A percentile compares a stretch with the other conserved stretches of the same genome.
phyloP scores from a whole-genome alignment of 169 alveolate genomes.

The Cystoisospora suis region DNA sequence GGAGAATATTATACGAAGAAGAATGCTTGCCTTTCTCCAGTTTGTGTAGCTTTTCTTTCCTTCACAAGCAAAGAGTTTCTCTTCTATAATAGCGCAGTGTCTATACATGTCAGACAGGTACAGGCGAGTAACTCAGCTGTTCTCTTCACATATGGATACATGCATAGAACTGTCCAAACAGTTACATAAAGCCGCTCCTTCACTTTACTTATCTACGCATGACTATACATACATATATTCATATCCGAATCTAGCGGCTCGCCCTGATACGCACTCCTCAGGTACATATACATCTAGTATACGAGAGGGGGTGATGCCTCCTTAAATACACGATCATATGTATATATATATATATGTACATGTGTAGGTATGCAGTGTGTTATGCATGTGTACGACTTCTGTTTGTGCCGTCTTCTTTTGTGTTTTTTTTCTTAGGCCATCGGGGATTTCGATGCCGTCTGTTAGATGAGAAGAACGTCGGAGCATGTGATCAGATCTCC shows the following conservation, averaged over 20 bases:
- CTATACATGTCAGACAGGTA: no score
- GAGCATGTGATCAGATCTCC: not conserved
- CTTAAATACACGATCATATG: not conserved
- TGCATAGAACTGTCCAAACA: not conserved
- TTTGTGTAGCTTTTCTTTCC: no score
- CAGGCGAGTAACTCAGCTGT: no score
- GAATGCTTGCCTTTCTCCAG: no score
- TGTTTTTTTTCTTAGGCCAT: not conserved
- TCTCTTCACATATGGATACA: no score
- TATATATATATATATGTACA: not conserved
- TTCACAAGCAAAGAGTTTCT: not conserved
- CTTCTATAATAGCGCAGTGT: not conserved
- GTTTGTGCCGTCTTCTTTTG: not conserved
- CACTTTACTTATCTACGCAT: not conserved
- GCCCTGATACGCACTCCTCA: no score
- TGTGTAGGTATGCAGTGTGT: not conserved
- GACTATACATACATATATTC: not conserved
- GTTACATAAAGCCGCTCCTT: not conserved
- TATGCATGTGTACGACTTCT: no score
- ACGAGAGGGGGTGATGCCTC: not conserved
- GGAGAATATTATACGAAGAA: no score
- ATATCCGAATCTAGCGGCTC: not conserved
- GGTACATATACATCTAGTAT: no score
- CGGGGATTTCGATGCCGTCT: constrained; percentile 27
- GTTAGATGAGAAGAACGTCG: not conserved